These are phyloP conservation scores for Nepenthes gracilis DNA, from an alignment of 148 eudicot species.

Conservation along the genomic window DNA sequence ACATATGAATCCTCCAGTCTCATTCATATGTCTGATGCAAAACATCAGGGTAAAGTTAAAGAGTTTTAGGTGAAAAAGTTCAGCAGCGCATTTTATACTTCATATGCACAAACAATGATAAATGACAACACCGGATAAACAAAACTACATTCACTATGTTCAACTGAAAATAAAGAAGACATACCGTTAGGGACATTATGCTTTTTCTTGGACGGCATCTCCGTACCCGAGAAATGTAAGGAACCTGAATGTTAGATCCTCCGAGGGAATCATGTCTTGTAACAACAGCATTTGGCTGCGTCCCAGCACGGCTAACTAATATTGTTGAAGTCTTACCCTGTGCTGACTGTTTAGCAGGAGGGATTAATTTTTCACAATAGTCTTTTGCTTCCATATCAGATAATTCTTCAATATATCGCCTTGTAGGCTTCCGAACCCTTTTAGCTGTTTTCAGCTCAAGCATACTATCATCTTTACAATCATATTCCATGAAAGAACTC, in stretches of 20 bases:
- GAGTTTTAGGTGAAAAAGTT: no score
- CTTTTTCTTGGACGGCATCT: slow-evolving; percentile 90
- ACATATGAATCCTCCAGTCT: no score
- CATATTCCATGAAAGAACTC: slow-evolving; percentile 26
- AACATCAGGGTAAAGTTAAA: no score
- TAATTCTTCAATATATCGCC: slow-evolving; percentile 79
- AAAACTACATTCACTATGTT: not conserved
- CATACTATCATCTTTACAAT: slow-evolving; percentile 31
- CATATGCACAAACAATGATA: not conserved
- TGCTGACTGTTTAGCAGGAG: slow-evolving; percentile 29
- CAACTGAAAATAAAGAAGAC: slow-evolving; percentile 1
- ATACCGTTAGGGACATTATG: slow-evolving; percentile 52
- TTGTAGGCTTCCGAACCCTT: slow-evolving; percentile 91
- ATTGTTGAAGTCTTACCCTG: slow-evolving; percentile 15
- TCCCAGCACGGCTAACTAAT: slow-evolving; percentile 19
- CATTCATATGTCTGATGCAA: no score
- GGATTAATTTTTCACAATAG: slow-evolving; percentile 26
- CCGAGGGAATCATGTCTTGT: slow-evolving; percentile 81
- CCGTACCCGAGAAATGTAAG: slow-evolving; percentile 78
- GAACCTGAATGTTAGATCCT: slow-evolving; percentile 84
- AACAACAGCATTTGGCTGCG: slow-evolving; percentile 28
- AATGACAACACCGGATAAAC: not conserved
- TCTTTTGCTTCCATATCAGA: slow-evolving; percentile 59
- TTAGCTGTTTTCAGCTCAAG: slow-evolving; percentile 46
- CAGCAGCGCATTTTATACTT: no score